A percentile compares a stretch with the other conserved stretches of the same genome.
Conservation (phyloP, 306 rosid genomes). For the Cotoneaster glaucophyllus region DNA sequence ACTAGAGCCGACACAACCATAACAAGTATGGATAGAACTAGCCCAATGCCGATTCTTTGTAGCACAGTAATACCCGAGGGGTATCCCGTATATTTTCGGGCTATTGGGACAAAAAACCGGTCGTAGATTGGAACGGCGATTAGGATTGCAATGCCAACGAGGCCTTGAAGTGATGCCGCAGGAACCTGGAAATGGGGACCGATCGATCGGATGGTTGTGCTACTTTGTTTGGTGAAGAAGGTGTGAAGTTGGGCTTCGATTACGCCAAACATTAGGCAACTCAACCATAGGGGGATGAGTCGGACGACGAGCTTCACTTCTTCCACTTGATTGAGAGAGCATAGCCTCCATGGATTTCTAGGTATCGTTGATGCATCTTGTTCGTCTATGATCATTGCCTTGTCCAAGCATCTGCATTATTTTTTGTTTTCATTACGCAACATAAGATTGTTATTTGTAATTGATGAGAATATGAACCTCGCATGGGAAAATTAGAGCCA, state of each 20-base stretch:
- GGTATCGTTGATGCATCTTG: conserved; percentile 34
- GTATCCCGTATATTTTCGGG: conserved; percentile 39
- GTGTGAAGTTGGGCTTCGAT: conserved; percentile 63
- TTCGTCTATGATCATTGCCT: conserved; percentile 51
- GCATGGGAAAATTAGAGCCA: background rate
- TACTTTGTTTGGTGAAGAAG: conserved; percentile 60
- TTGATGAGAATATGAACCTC: too few species aligned
- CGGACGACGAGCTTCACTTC: conserved; percentile 65
- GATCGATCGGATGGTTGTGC: conserved; percentile 41
- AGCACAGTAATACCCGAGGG: conserved; percentile 55
- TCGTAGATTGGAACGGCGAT: conserved; percentile 49
- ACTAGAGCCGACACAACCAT: conserved; percentile 53
- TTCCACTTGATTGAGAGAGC: conserved; percentile 66
- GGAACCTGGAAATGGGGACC: conserved; percentile 52
- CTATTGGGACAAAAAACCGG: conserved; percentile 34
- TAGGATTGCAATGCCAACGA: conserved; percentile 44
- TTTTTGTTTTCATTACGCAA: background rate
- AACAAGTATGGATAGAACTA: conserved; percentile 47
- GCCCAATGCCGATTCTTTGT: conserved; percentile 63
- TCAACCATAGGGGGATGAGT: conserved; percentile 66
- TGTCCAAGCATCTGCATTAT: conserved; percentile 48
- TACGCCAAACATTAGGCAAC: conserved; percentile 51
- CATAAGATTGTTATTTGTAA: background rate
- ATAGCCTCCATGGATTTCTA: conserved; percentile 69
- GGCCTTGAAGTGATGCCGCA: conserved; percentile 60